Conservation (phyloP, 2,329 filamentous ascomycete species). For the Aspergillus texensis region DNA sequence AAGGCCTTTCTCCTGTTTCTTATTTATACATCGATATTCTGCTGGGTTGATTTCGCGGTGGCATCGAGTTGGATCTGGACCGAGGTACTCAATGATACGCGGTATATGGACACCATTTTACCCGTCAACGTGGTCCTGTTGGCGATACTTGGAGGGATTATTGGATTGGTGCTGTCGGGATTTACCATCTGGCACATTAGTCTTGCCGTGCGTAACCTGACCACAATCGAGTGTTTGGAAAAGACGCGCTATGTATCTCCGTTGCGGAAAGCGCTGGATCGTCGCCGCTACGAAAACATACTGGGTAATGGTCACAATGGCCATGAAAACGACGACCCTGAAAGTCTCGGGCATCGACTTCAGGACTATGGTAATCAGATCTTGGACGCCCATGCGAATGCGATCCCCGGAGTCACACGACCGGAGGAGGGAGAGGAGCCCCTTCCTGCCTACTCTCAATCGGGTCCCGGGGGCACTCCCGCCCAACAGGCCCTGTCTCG, state of each 20-base stretch:
- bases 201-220: slow-evolving; percentile 76
- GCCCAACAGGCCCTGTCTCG: slow-evolving; percentile 50
- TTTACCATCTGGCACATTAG: slow-evolving; percentile 93
- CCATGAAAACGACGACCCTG: slow-evolving; percentile 32
- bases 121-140: slow-evolving; percentile 91
- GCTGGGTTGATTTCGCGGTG: slow-evolving; percentile 77
- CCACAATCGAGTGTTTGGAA: slow-evolving; percentile 94
- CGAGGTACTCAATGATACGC: slow-evolving; percentile 72
- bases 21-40: slow-evolving; percentile 84
- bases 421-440: slow-evolving; percentile 77
- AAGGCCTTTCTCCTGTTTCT: slow-evolving; percentile 94
- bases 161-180: slow-evolving; percentile 82
- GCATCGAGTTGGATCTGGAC: slow-evolving; percentile 80
- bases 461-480: slow-evolving; percentile 35
- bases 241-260: slow-evolving; percentile 92
- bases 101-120: slow-evolving; percentile 74
- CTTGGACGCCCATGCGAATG: slow-evolving; percentile 79
- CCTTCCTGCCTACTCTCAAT: slow-evolving; percentile 38
- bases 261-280: slow-evolving; percentile 69
- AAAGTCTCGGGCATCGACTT: slow-evolving; percentile 45
- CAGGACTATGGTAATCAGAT: slow-evolving; percentile 72
- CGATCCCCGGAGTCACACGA: slow-evolving; percentile 75
- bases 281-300: slow-evolving; percentile 61
- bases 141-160: slow-evolving; percentile 84
- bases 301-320: slow-evolving; percentile 25